Percentiles rank a stretch among this genome's conserved stretches.
These are phyloP conservation scores for Pyrus pyrifolia DNA, from an alignment of 306 rosid species.

Conservation along the genomic window DNA sequence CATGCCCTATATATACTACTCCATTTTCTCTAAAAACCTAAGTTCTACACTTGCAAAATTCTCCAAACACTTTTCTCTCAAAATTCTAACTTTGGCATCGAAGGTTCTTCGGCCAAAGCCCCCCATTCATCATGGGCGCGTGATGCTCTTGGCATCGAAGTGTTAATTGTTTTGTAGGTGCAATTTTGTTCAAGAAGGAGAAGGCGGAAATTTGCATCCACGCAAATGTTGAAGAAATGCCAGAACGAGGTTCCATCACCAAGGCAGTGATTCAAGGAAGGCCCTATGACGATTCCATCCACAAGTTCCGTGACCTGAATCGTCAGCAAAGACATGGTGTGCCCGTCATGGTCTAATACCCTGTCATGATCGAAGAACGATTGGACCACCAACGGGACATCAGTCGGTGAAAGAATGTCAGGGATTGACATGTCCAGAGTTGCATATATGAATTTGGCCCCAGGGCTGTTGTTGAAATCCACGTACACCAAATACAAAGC, in stretches of 20 bases:
- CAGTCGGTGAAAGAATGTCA: constrained; percentile 44
- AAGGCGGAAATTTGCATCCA: too few species aligned
- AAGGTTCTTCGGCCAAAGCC: too few species aligned
- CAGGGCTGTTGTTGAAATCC: constrained; percentile 31
- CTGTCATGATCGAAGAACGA: constrained; percentile 52
- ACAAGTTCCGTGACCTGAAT: constrained; percentile 46
- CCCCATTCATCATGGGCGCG: too few species aligned
- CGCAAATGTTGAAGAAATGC: constrained; percentile 39
- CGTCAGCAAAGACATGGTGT: constrained; percentile 41
- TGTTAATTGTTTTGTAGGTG: too few species aligned
- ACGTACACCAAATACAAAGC: constrained; percentile 28
- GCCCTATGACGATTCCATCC: constrained; percentile 64
- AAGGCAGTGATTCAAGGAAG: constrained; percentile 46
- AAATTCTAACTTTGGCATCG: too few species aligned
- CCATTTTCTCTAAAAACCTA: too few species aligned
- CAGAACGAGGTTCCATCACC: constrained; percentile 56
- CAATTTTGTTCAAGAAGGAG: too few species aligned
- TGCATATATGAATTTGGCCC: constrained; percentile 49
- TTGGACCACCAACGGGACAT: constrained; percentile 44
- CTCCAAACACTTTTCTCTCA: too few species aligned
- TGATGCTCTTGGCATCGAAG: too few species aligned
- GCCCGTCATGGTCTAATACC: constrained; percentile 58
- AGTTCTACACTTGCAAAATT: too few species aligned
- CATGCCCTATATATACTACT: too few species aligned
- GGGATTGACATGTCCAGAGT: constrained; percentile 29